These are phyloP conservation scores for Dioscorea dumetorum DNA, from an alignment of 106 monocot species.

Conservation along the genomic window DNA sequence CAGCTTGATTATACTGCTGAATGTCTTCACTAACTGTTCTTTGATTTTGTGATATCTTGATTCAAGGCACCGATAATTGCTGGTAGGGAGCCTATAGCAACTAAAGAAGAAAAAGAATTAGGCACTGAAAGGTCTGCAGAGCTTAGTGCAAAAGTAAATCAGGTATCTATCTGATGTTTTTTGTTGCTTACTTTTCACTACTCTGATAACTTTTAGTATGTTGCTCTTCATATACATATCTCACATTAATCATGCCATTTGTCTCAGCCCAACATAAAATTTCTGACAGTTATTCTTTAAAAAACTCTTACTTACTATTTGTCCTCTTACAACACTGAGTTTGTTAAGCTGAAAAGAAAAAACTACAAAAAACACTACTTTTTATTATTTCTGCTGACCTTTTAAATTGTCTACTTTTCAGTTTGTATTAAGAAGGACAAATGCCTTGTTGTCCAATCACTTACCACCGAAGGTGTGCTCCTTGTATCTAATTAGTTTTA, in stretches of 20 bases:
- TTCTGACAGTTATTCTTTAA: no score
- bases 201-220: no score
- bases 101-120: constrained; percentile 66
- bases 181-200: neutral
- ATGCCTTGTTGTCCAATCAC: constrained; percentile 94
- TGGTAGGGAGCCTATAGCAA: constrained; percentile 87
- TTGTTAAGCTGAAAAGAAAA: no score
- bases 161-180: constrained; percentile 22
- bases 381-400: neutral
- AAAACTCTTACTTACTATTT: no score
- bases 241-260: no score
- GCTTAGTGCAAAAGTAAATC: constrained; percentile 93
- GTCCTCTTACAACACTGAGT: no score
- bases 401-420: constrained; percentile 24
- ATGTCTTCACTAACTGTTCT: neutral
- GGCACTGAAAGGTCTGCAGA: constrained; percentile 85
- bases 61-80: constrained; percentile 67
- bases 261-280: no score
- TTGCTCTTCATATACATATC: no score
- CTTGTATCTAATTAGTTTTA: neutral
- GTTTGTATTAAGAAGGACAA: constrained; percentile 98
- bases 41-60: constrained; percentile 7
- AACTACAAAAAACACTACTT: no score
- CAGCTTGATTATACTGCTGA: neutral
- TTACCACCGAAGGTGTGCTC: constrained; percentile 92